A percentile compares a stretch with the other conserved stretches of the same genome.
Conservation (phyloP, 2,329 filamentous ascomycete species). For the Ophiosphaerella narmari region DNA sequence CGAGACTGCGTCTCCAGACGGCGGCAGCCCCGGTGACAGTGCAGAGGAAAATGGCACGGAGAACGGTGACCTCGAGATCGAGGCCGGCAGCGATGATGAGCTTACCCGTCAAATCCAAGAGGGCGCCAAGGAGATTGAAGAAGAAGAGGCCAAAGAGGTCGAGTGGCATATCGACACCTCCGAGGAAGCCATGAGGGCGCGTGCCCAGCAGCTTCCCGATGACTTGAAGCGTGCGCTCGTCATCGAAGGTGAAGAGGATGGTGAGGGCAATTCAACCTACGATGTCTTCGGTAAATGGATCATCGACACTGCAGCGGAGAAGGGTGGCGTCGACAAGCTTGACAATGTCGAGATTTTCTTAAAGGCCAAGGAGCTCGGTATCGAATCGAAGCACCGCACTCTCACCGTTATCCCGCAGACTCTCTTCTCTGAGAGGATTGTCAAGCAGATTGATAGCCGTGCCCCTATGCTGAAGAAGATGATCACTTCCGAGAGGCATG, state of each 20-base stretch:
- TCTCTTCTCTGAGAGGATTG: constrained; percentile 88
- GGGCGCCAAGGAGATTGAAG: constrained; percentile 73
- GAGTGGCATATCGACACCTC: constrained; percentile 98
- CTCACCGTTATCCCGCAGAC: constrained; percentile 90
- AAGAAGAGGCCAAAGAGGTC: constrained; percentile 76
- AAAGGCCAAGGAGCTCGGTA: constrained; percentile 95
- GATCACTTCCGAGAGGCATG: constrained; percentile 87
- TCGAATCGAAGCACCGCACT: constrained; percentile 93
- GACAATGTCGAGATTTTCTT: constrained; percentile 90
- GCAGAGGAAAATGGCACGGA: constrained; percentile 64
- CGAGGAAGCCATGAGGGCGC: constrained; percentile 91
- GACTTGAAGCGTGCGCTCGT: constrained; percentile 93
- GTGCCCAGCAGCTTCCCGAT: constrained; percentile 87
- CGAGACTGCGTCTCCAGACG: constrained; percentile 57
- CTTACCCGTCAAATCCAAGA: constrained; percentile 76
- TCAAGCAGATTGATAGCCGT: constrained; percentile 83
- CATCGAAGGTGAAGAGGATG: constrained; percentile 80
- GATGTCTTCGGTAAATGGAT: constrained; percentile 95
- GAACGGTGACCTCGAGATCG: constrained; percentile 67
- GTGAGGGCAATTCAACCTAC: constrained; percentile 81
- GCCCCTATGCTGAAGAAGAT: constrained; percentile 89
- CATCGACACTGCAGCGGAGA: constrained; percentile 70
- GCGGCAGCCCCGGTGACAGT: constrained; percentile 68
- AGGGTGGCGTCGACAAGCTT: constrained; percentile 75
- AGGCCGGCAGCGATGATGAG: constrained; percentile 87